Conservation (phyloP, 768 basidiomycete species). For the Hygrocybe coccinea region DNA sequence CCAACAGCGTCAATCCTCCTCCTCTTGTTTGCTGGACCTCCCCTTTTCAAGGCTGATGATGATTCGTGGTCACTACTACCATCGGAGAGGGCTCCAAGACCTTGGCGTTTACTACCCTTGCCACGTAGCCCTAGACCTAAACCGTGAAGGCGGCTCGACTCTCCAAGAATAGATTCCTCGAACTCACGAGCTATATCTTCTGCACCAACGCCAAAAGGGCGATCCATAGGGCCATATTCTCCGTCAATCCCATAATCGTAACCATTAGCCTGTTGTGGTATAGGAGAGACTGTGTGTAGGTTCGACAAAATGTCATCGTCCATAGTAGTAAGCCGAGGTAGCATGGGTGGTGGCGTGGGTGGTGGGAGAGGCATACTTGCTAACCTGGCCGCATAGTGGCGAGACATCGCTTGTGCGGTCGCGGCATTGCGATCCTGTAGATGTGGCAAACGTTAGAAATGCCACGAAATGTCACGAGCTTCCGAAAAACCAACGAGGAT, state of each 20-base stretch:
- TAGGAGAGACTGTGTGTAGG: constrained; percentile 4
- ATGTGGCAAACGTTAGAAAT: constrained; percentile 5
- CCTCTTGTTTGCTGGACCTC: constrained; percentile 52
- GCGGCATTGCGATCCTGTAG: constrained; percentile 65
- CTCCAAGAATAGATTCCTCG: constrained; percentile 52
- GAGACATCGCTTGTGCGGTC: constrained; percentile 56
- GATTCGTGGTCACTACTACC: constrained; percentile 55
- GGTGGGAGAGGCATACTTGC: constrained; percentile 40
- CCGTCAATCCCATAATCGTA: constrained; percentile 28
- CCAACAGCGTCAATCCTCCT: constrained; percentile 50
- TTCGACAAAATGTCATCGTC: constrained; percentile 2
- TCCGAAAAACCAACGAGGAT: constrained; percentile 45
- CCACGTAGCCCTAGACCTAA: constrained; percentile 24
- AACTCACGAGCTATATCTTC: constrained; percentile 57
- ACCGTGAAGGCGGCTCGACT: constrained; percentile 19
- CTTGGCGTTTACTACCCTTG: constrained; percentile 50
- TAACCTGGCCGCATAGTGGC: constrained; percentile 51
- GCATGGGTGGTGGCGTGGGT: constrained; percentile 28
- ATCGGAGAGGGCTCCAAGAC: constrained; percentile 49
- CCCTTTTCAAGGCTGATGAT: constrained; percentile 32
- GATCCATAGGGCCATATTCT: constrained; percentile 28
- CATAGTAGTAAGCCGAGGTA: constrained; percentile 1
- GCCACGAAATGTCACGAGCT: not conserved
- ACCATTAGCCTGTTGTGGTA: constrained; percentile 23
- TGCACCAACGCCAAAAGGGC: constrained; percentile 30